Evolutionary conservation across 371 early-diverging fungal species (phyloP).

Genomic region (Mucor piriformis): DNA sequence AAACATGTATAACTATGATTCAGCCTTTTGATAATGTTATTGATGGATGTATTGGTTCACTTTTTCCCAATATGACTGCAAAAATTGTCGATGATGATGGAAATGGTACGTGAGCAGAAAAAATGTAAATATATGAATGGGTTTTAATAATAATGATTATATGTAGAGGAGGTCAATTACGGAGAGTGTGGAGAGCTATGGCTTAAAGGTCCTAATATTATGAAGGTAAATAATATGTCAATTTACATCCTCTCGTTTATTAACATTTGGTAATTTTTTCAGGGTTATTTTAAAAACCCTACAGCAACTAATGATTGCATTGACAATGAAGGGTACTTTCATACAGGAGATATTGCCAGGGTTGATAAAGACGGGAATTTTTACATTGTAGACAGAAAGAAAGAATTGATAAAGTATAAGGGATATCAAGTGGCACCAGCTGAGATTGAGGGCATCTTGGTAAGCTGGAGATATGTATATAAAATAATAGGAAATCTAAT

Average conservation of each 20-base stretch:
- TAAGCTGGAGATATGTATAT: neutral
- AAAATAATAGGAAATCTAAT: too few species aligned
- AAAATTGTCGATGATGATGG: constrained; percentile 69
- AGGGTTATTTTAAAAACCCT: constrained; percentile 68
- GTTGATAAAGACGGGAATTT: constrained; percentile 61
- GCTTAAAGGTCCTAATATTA: constrained; percentile 79
- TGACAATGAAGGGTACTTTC: constrained; percentile 69
- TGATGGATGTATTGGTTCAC: constrained; percentile 65
- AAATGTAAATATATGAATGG: neutral
- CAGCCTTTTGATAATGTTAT: constrained; percentile 17
- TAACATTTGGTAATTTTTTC: too few species aligned
- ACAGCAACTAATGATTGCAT: constrained; percentile 66
- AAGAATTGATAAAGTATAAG: constrained; percentile 78
- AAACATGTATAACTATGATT: constrained; percentile 22
- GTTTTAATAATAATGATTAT: neutral
- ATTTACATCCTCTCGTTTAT: too few species aligned
- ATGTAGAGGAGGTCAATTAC: constrained; percentile 52
- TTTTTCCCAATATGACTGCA: constrained; percentile 70
- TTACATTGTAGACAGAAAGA: constrained; percentile 69
- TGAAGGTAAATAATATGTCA: constrained; percentile 56
- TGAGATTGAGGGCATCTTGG: constrained; percentile 15
- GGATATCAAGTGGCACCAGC: constrained; percentile 59
- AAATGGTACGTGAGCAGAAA: constrained; percentile 34
- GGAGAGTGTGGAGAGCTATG: constrained; percentile 73
- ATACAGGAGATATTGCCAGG: constrained; percentile 81